Evolutionary conservation across 805 yeast species (phyloP), one percentile per base, ranked within the genome.

Genomic region (Suhomyces faveliae): DNA sequence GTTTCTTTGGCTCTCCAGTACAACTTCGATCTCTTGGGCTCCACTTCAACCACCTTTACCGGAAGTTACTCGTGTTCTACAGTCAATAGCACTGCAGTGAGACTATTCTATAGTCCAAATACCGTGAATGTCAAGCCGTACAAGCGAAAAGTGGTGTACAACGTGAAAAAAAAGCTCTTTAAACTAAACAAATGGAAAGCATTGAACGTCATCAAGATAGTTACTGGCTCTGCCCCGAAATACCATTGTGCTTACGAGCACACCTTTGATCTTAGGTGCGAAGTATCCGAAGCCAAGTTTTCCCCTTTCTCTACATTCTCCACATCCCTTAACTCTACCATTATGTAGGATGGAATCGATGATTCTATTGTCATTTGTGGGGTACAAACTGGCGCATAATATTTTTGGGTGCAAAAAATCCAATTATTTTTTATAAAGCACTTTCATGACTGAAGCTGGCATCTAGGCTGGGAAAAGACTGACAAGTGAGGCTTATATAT

Each of bases 221-320:
- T 50, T 9, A 30, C 54, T 15, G 53, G 48, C 22, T 7, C 40
- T 12, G 22, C 44, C 1, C 62, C 63, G 0, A 50, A 44, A n/a
- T 59, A 49, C 50, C 55, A 45, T 46, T 59, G 63, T 47, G 58
- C 35, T 10, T 51, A 59, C 3, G 55, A 44, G 11, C 56, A 55
- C 35, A 47, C 47, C 17, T 40, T 54, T 41, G 56, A 57, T 35
- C 44, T 59, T 37, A 40, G 33, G n/a, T 59, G 63, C 37, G 50
- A 42, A 12, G 19, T 33, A 9, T 17, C 37, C 21, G 15, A 33
- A 33, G 10, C 21, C 12, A 33, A 17, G 11, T 17, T 15, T 12
- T 15, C 5, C 21, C 9, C 6, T 5, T 27, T 27, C 9, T 27
- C 30, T 27, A 27, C 27, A 6, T 24, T 24, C 27, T n/a, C n/a